phyloP scores from a whole-genome alignment of 2,329 filamentous ascomycete species.

The Penicillium sp. region DNA sequence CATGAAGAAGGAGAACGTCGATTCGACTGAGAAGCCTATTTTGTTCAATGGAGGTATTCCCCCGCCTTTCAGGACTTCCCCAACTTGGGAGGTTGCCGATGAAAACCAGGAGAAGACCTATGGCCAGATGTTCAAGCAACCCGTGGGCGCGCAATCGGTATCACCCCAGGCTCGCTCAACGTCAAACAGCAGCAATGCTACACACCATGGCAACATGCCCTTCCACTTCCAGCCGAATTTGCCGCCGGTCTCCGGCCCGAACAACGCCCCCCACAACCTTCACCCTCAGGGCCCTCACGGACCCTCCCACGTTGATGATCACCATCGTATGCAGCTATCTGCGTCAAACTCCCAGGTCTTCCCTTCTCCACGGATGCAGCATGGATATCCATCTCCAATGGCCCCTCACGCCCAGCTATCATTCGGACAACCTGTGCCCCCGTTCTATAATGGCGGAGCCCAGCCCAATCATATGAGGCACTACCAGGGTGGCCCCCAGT shows the following conservation, averaged over 20 bases:
- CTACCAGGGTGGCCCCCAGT: constrained; percentile 71
- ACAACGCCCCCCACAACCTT: constrained; percentile 67
- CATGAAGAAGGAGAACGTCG: constrained; percentile 65
- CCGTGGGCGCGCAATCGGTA: constrained; percentile 59
- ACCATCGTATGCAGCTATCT: constrained; percentile 83
- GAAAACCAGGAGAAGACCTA: constrained; percentile 77
- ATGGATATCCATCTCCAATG: constrained; percentile 68
- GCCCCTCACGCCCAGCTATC: constrained; percentile 69
- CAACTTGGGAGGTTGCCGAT: constrained; percentile 75
- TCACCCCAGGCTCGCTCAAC: constrained; percentile 68
- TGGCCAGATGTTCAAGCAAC: constrained; percentile 75
- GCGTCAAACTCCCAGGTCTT: constrained; percentile 81
- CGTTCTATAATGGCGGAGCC: constrained; percentile 65
- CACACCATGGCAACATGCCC: constrained; percentile 82
- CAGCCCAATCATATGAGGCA: constrained; percentile 72
- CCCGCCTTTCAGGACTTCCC: constrained; percentile 78
- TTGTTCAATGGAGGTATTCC: constrained; percentile 79
- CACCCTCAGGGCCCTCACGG: constrained; percentile 73
- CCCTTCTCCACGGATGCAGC: constrained; percentile 77
- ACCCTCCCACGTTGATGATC: constrained; percentile 72
- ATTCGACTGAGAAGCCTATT: constrained; percentile 61
- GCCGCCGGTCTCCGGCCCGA: constrained; percentile 68
- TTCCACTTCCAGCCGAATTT: constrained; percentile 78
- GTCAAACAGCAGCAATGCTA: constrained; percentile 63
- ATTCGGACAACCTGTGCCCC: constrained; percentile 71